Base-by-base conservation (phyloP, 176 grass and related monocot genomes). In the Eremochloa ophiuroides region DNA sequence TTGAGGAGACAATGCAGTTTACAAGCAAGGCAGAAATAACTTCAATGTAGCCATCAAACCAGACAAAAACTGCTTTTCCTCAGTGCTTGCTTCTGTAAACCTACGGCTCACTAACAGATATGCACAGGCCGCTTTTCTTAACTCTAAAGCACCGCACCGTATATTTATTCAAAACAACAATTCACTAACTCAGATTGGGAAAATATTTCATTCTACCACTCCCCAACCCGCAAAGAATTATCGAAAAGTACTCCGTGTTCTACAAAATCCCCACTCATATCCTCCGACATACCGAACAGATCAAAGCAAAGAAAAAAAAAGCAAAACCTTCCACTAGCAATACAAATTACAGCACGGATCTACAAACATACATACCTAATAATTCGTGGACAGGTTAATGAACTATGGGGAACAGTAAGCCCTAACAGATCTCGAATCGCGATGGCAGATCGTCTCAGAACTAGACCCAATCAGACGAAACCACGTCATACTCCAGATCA, bases 341-440 rank as follows among this genome's bases (percentile, higher is more conserved):
- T 47, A 30, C 15, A 43, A 71, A 71, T 3, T 16, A 10, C 6
- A 76, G 31, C 29, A 41, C 7, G 79, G 51, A 87, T 87, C 71
- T 23, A 87, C 16, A 6, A 13, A 29, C 42, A 33, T 71, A 47
- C 10, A 4, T 1, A 25, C 6, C 10, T 22, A 58, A 56, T 37
- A 69, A 26, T 15, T 8, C 1, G 20, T 33, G 67, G 10, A 2
- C 31, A 42, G 5, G 28, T 0, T 14, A 3, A 16, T 28, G 31
- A 47, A 81, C 42, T 63, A 22, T 11, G 26, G 1, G 22, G 3
- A 39, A 8, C n/a, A 59, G 5, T 18, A 23, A 9, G 1, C 6
- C 56, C 10, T 6, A 55, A 3, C 71, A 82, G 85, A 82, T 82
- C 79, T 42, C 42, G 51, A n/a, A 62, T 33, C 25, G 33, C 25